phyloP scores from a whole-genome alignment of 768 basidiomycete genomes.

The Astraeus odoratus region DNA sequence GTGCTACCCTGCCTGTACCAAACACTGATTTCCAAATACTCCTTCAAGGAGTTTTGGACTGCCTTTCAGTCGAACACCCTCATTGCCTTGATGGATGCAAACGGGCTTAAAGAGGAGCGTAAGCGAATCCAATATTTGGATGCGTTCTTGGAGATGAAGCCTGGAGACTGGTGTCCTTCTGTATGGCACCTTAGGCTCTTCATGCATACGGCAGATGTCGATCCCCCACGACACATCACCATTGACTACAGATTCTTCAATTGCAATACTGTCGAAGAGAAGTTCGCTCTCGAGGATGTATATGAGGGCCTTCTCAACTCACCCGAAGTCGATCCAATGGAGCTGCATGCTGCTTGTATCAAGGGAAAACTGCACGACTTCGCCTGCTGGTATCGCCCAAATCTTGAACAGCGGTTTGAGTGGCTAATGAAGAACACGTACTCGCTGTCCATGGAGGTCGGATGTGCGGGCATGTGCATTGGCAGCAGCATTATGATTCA shows the following conservation, averaged over 20 bases:
- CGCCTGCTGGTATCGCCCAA: conserved; percentile 10
- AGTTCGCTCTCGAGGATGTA: conserved; percentile 19
- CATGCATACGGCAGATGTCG: conserved; percentile 7
- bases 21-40: conserved; percentile 20
- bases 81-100: conserved; percentile 20
- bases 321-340: conserved; percentile 19
- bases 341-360: conserved; percentile 29
- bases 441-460: too few relatives aligned
- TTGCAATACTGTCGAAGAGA: conserved; percentile 23
- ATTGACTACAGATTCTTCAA: conserved; percentile 33
- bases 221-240: conserved; percentile 6
- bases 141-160: conserved; percentile 16
- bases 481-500: too few relatives aligned
- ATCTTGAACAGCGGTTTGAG: conserved; percentile 15
- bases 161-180: conserved; percentile 11
- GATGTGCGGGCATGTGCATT: too few relatives aligned
- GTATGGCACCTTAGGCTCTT: conserved; percentile 34
- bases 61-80: conserved; percentile 22
- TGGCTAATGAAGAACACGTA: conserved; percentile 27
- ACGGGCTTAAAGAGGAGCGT: conserved; percentile 8
- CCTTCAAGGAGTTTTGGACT: conserved; percentile 28
- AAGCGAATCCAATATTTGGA: conserved; percentile 12
- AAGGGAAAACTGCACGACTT: conserved; percentile 25
- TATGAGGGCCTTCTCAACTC: conserved; percentile 27
- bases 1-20: conserved; percentile 13